A percentile compares a stretch with the other conserved stretches of the same genome.
phyloP scores from a whole-genome alignment of 2,329 filamentous ascomycete genomes.

The Talaromyces pinophilus region DNA sequence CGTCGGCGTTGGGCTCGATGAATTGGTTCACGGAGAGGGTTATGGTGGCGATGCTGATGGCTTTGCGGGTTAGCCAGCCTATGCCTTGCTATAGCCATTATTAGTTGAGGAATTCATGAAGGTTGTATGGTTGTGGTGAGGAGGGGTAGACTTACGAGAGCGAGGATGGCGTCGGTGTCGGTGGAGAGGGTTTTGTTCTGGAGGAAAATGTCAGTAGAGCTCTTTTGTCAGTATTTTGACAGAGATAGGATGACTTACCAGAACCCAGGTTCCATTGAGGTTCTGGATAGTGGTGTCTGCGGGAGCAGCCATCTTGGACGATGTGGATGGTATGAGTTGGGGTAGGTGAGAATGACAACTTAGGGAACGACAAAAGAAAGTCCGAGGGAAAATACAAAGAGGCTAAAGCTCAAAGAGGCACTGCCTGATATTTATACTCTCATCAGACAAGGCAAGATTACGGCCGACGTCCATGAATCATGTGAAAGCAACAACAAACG shows the following conservation, averaged over 20 bases:
- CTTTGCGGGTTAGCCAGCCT: constrained; percentile 71
- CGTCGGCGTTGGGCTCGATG: constrained; percentile 47
- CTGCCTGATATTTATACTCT: not conserved
- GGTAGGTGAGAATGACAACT: not conserved
- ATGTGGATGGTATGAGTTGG: constrained; percentile 28
- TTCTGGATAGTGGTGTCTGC: constrained; percentile 65
- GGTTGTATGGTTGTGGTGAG: not conserved
- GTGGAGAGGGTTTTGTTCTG: constrained; percentile 77
- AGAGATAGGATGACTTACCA: constrained; percentile 53
- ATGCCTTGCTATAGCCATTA: constrained; percentile 60
- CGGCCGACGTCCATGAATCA: not conserved
- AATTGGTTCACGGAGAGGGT: constrained; percentile 64
- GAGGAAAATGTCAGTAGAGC: constrained; percentile 8
- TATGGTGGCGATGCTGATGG: constrained; percentile 68
- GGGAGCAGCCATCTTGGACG: constrained; percentile 67
- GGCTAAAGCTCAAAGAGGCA: not conserved
- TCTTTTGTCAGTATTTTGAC: not conserved
- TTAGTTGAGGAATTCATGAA: not conserved
- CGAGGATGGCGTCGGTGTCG: constrained; percentile 66
- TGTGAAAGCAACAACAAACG: constrained; percentile 1
- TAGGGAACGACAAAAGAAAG: not conserved
- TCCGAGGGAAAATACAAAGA: not conserved
- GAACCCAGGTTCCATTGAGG: constrained; percentile 68
- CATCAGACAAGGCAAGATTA: not conserved
- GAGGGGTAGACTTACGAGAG: constrained; percentile 50